A percentile compares a stretch with the other conserved stretches of the same genome.
phyloP scores from a whole-genome alignment of 805 yeast genomes.

The Wickerhamiella australiensis region DNA sequence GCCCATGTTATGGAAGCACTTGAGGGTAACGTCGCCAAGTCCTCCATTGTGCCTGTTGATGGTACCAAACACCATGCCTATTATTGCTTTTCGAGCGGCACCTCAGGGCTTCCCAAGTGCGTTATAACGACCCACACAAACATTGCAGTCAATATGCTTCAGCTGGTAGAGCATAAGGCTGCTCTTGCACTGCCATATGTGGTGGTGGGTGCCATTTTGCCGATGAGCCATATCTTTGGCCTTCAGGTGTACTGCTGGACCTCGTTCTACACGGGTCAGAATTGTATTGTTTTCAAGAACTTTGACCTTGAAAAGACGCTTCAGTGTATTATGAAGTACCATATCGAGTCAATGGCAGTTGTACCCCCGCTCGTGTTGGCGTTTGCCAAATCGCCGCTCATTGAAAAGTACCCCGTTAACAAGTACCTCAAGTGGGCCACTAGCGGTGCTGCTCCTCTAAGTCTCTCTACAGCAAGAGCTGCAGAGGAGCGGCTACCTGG shows the following conservation, averaged over 20 bases:
- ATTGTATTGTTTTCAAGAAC: conserved; percentile 20
- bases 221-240: conserved; percentile 26
- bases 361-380: conserved; percentile 33
- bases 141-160: conserved; percentile 30
- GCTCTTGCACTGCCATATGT: conserved; percentile 22
- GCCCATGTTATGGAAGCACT: neutral
- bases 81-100: conserved; percentile 23
- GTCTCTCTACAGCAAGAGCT: neutral
- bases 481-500: conserved; percentile 4
- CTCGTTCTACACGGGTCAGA: conserved; percentile 16
- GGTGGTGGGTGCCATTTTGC: conserved; percentile 27
- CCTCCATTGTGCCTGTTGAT: neutral
- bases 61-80: conserved; percentile 17
- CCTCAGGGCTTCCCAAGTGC: conserved; percentile 59
- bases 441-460: conserved; percentile 37
- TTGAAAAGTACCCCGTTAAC: conserved; percentile 34
- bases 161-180: conserved; percentile 7
- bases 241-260: conserved; percentile 23
- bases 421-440: conserved; percentile 32
- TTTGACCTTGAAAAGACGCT: conserved; percentile 26
- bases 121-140: conserved; percentile 49
- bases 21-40: neutral
- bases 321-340: conserved; percentile 21
- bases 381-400: conserved; percentile 36
- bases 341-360: conserved; percentile 32